Conservation (phyloP, 2,329 filamentous ascomycete genomes). For the Alternaria sp. region DNA sequence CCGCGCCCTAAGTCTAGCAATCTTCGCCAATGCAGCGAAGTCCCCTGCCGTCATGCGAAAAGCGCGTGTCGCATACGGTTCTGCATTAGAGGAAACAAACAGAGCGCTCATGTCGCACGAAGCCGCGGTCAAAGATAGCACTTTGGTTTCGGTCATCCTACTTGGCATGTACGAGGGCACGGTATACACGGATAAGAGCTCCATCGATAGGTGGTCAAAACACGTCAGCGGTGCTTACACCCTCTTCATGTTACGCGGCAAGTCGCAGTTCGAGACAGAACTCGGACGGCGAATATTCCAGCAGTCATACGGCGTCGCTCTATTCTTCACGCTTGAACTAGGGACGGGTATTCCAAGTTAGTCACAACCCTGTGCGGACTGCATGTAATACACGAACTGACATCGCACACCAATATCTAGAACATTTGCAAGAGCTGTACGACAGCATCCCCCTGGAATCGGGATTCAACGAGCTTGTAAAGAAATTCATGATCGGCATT, state of each 20-base stretch:
- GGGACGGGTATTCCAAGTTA: constrained; percentile 5
- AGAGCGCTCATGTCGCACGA: constrained; percentile 22
- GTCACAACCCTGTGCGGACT: background rate
- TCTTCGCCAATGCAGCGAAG: constrained; percentile 34
- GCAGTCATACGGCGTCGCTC: constrained; percentile 35
- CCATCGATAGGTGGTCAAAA: constrained; percentile 39
- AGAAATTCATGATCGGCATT: constrained; percentile 25
- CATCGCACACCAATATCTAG: constrained; percentile 11
- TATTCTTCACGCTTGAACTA: constrained; percentile 31
- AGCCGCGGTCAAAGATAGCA: constrained; percentile 31
- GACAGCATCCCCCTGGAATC: constrained; percentile 1
- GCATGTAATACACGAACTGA: background rate
- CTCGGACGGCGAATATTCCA: constrained; percentile 35
- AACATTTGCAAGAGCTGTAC: constrained; percentile 30
- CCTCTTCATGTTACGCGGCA: constrained; percentile 41
- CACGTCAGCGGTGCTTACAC: constrained; percentile 44
- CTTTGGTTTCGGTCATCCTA: constrained; percentile 38
- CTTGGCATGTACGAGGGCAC: constrained; percentile 45
- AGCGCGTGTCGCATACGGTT: constrained; percentile 32
- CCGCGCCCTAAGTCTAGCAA: constrained; percentile 32
- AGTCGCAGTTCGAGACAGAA: constrained; percentile 26
- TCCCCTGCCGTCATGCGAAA: constrained; percentile 28
- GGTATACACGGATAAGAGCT: constrained; percentile 31
- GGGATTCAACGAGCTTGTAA: constrained; percentile 14
- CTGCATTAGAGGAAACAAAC: constrained; percentile 34